Evolutionary conservation across 2,329 filamentous ascomycete species (phyloP).

Genomic region (Cadophora malorum): DNA sequence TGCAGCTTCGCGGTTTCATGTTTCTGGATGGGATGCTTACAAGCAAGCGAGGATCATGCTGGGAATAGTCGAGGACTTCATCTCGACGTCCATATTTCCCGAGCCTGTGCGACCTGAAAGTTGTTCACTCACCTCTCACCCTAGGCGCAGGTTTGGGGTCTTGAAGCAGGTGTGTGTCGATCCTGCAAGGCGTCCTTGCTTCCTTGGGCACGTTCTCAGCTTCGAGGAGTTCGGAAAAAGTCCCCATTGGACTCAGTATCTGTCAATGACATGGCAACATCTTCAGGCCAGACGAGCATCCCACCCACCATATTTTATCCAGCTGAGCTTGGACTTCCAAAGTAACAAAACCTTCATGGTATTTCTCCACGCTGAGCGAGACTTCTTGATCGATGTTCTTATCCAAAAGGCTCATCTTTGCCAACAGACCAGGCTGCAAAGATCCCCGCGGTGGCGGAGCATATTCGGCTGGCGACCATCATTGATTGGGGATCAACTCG

Average conservation of each 20-base stretch:
- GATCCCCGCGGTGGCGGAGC: neutral
- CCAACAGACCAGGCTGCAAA: neutral
- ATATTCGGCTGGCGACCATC: neutral
- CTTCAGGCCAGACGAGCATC: neutral
- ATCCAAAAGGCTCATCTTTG: neutral
- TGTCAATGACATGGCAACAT: neutral
- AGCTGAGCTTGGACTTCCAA: neutral
- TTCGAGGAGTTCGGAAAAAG: neutral
- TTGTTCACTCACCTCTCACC: neutral
- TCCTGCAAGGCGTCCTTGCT: slow-evolving; percentile 20
- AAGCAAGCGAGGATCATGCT: slow-evolving; percentile 7
- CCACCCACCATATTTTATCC: neutral
- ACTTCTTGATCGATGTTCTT: neutral
- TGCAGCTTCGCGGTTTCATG: slow-evolving; percentile 14
- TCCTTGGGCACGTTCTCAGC: slow-evolving; percentile 1
- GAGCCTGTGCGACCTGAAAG: slow-evolving; percentile 1
- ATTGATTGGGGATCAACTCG: slow-evolving; percentile 7
- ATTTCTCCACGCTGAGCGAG: neutral
- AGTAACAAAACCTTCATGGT: neutral
- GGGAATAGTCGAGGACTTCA: neutral
- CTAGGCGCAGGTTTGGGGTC: neutral
- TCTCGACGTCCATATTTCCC: neutral
- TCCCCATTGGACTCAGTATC: neutral
- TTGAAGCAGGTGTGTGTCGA: slow-evolving; percentile 7
- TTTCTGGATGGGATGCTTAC: neutral